A percentile compares a stretch with the other conserved stretches of the same genome.
phyloP scores from a whole-genome alignment of 202 grass and related monocot species.

The Eragrostis tef region DNA sequence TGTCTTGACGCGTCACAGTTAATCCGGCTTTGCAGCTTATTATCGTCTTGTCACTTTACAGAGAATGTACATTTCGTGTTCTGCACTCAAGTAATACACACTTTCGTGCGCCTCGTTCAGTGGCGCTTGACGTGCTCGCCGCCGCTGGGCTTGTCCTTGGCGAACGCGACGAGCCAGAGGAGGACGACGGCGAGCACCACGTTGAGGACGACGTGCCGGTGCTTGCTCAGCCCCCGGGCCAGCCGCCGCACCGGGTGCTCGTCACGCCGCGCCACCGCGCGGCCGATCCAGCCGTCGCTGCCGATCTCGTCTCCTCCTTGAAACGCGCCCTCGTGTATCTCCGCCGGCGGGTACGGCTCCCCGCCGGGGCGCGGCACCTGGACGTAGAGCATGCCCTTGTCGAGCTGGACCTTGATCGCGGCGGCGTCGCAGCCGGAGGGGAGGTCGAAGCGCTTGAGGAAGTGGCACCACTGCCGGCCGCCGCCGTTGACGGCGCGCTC shows the following conservation, averaged over 20 bases:
- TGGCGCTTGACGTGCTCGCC: constrained; percentile 10
- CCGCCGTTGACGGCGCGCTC: constrained; percentile 45
- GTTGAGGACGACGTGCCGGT: constrained; percentile 56
- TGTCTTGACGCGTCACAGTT: too few species aligned
- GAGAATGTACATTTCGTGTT: background rate
- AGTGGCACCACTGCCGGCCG: constrained; percentile 47
- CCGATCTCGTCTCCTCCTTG: background rate
- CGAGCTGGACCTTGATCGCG: constrained; percentile 61
- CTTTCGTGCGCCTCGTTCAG: background rate
- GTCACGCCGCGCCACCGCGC: background rate
- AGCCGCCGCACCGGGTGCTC: constrained; percentile 11
- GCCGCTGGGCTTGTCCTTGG: constrained; percentile 38
- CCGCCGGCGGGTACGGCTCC: background rate
- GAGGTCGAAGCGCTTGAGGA: constrained; percentile 60
- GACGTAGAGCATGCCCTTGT: constrained; percentile 57
- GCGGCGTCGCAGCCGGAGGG: constrained; percentile 32
- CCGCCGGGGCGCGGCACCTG: constrained; percentile 36
- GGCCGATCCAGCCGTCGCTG: background rate
- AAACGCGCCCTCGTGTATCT: constrained; percentile 10
- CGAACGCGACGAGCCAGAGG: constrained; percentile 55
- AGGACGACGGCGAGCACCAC: constrained; percentile 52
- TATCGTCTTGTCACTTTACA: background rate
- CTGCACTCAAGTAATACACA: background rate
- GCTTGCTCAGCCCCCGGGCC: constrained; percentile 42
- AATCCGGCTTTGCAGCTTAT: background rate